A percentile compares a stretch with the other conserved stretches of the same genome.
phyloP scores from a whole-genome alignment of 148 eudicot species.

The Tetragonia tetragonoides region DNA sequence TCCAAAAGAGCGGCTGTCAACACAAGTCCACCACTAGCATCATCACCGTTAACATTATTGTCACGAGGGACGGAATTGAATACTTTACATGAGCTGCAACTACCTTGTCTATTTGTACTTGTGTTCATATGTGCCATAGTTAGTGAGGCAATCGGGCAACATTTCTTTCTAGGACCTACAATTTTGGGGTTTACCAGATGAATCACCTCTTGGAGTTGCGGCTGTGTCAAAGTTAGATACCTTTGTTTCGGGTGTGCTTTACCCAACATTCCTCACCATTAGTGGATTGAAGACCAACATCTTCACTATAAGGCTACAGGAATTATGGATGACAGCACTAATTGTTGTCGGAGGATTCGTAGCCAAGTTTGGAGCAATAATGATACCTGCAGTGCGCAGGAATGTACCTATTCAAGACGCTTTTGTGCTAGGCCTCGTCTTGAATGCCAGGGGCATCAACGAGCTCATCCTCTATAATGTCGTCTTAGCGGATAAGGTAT shows the following conservation, averaged over 20 bases:
- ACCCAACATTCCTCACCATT: constrained; percentile 52
- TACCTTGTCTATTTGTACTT: constrained; percentile 17
- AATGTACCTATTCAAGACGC: constrained; percentile 42
- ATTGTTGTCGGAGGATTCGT: constrained; percentile 30
- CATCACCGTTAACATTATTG: background rate
- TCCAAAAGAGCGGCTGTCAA: background rate
- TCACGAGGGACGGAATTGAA: background rate
- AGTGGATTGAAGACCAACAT: constrained; percentile 54
- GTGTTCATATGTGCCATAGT: constrained; percentile 28
- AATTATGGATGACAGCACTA: constrained; percentile 24
- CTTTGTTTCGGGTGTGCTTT: constrained; percentile 39
- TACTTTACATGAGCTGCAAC: constrained; percentile 13
- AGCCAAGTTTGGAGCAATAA: constrained; percentile 35
- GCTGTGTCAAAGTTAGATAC: constrained; percentile 49
- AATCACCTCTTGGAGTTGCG: constrained; percentile 61
- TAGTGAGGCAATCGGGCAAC: constrained; percentile 55
- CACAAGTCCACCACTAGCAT: background rate
- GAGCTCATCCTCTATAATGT: constrained; percentile 56
- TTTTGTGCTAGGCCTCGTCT: constrained; percentile 49
- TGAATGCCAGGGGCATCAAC: constrained; percentile 53
- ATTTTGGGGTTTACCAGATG: constrained; percentile 55
- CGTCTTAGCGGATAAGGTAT: constrained; percentile 39
- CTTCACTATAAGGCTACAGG: constrained; percentile 28
- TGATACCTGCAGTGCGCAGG: constrained; percentile 29
- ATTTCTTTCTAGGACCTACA: constrained; percentile 50